Percentiles rank a stretch among this genome's conserved stretches.
phyloP scores from a whole-genome alignment of 805 yeast species.

The Ogataea saltuana region DNA sequence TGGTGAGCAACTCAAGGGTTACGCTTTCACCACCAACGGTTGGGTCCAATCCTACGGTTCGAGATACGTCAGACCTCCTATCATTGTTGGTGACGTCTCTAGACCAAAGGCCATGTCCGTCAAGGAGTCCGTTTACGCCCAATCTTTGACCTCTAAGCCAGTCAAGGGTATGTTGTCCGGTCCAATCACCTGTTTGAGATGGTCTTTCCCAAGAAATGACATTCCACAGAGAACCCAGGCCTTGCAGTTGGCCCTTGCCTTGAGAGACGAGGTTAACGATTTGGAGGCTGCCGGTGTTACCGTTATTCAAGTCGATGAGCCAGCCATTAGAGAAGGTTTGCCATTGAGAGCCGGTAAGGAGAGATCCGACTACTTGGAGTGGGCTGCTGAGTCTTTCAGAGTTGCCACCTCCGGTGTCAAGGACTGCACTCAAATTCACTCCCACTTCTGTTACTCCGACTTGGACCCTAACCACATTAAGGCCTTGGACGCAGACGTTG shows the following conservation, averaged over 20 bases:
- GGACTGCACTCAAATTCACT: conserved; percentile 96
- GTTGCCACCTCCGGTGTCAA: conserved; percentile 98
- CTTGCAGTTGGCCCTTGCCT: conserved; percentile 93
- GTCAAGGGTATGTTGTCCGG: conserved; percentile 99
- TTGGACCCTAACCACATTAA: conserved; percentile 99
- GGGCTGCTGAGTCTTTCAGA: conserved; percentile 99
- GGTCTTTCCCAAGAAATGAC: conserved; percentile 99
- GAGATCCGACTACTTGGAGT: conserved; percentile 92
- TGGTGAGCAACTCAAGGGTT: conserved; percentile 98
- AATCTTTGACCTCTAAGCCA: conserved; percentile 91
- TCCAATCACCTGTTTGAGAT: conserved; percentile 98
- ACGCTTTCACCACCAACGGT: conserved; percentile 97
- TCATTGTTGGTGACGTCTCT: conserved; percentile 97
- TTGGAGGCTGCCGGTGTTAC: conserved; percentile 98
- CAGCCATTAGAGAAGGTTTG: conserved; percentile 99
- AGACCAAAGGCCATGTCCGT: conserved; percentile 99
- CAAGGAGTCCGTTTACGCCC: conserved; percentile 98
- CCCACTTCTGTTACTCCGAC: conserved; percentile 99
- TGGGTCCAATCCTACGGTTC: conserved; percentile 99
- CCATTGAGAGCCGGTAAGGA: conserved; percentile 98
- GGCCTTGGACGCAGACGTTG: conserved; percentile 99
- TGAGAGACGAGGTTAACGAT: conserved; percentile 98
- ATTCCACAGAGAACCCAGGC: conserved; percentile 92
- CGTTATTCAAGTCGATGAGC: conserved; percentile 99
- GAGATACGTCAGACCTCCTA: conserved; percentile 99